phyloP scores from a whole-genome alignment of 2,329 filamentous ascomycete genomes.

The Pseudopyricularia cyperi region DNA sequence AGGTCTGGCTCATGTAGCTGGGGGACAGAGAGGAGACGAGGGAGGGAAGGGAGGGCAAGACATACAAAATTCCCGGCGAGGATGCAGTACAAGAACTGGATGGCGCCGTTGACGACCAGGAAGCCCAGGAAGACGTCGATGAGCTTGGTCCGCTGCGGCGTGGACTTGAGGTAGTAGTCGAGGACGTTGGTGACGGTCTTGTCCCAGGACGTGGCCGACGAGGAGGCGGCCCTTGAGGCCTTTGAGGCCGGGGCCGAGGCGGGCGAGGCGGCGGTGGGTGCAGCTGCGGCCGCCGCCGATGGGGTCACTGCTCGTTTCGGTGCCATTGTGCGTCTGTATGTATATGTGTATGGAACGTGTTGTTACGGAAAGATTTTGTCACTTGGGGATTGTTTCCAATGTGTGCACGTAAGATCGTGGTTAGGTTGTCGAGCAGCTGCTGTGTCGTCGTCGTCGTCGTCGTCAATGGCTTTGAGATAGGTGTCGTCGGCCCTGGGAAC shows the following conservation, averaged over 20 bases:
- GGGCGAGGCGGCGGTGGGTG: neutral
- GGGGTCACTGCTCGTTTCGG: constrained; percentile 5
- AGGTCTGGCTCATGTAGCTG: neutral
- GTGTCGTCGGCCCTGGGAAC: too few relatives aligned
- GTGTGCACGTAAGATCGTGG: neutral
- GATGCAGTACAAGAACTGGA: constrained; percentile 91
- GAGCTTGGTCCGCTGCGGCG: constrained; percentile 82
- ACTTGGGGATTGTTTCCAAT: neutral
- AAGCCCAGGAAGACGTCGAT: constrained; percentile 87
- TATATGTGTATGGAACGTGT: neutral
- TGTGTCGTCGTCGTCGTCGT: neutral
- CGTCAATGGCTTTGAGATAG: neutral
- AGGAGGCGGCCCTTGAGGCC: neutral
- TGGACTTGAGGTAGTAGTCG: constrained; percentile 66
- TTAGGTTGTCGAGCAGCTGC: neutral
- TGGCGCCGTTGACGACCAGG: constrained; percentile 67
- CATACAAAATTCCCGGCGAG: constrained; percentile 88
- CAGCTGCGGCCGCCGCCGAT: neutral
- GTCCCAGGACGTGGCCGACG: constrained; percentile 23
- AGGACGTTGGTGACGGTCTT: constrained; percentile 59
- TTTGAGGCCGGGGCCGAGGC: neutral
- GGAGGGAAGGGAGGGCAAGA: too few relatives aligned
- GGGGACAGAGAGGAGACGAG: too few relatives aligned
- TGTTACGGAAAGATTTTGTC: neutral
- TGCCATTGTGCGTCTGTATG: constrained; percentile 2